Evolutionary conservation across 176 grass and related monocot genomes (phyloP), one percentile per base, ranked within the genome.

Genomic region (Cenchrus purpureus): DNA sequence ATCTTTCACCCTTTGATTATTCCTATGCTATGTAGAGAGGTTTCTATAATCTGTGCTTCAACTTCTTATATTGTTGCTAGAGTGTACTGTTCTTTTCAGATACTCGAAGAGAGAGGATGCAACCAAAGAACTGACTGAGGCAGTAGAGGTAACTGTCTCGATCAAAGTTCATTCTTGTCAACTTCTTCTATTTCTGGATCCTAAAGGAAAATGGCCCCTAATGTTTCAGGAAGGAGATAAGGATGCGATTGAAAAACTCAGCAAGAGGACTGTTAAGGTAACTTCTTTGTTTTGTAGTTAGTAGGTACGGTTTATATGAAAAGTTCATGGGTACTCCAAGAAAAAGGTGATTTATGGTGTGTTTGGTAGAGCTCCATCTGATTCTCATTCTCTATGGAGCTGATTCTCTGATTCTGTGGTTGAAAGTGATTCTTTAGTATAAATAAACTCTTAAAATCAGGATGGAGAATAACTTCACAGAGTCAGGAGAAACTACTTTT

Each of bases 211-310:
- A 62, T 82, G 8, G 0, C 12, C 76, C 45, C 42, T 88, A 54
- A 56, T 86, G 3, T 87, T 89, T 78, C 64, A 98, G 97, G 79
- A 83, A 68, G 97, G 97, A 82, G 91, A 98, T 50, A 80, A 81
- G 31, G 93, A 95, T 16, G 91, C 86, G 13, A 96, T 98, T 86
- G 97, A 95, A 68, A 98, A 98, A 84, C 91, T 92, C 19, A 96
- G 97, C 86, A 98, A 96, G 76, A 93, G 97, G 73, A 98, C 93
- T 67, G 97, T 98, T 15, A 98, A 96, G 93, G 97, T 98, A 76
- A 56, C n/a, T 74, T 22, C 8, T 89, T 64, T 5, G n/a, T 67
- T 67, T 76, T 74, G 11, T 7, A 28, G 13, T 86, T 43, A 16
- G 65, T 86, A 67, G 8, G 54, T 50, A 46, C 74, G 4, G 12